These are phyloP conservation scores for Colletotrichum chrysophilum DNA, from an alignment of 2,329 filamentous ascomycete species.

Conservation along the genomic window DNA sequence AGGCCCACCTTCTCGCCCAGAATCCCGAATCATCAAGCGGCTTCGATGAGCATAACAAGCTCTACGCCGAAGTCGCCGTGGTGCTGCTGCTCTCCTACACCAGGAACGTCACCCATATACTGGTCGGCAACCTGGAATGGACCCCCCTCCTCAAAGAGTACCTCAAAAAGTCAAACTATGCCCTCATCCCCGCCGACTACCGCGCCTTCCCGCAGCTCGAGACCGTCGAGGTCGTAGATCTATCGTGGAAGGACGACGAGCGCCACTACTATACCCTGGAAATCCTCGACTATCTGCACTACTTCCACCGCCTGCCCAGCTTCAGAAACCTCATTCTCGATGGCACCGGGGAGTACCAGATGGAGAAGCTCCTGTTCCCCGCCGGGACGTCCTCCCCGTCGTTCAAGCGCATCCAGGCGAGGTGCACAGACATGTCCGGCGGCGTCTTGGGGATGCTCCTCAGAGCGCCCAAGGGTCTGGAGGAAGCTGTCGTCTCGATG, in stretches of 20 bases:
- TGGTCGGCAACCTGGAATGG: neutral
- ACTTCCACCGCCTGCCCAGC: conserved; percentile 15
- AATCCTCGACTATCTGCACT: neutral
- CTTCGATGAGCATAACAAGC: neutral
- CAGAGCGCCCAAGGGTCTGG: conserved; percentile 8
- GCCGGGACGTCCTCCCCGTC: neutral
- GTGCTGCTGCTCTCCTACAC: neutral
- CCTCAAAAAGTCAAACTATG: conserved; percentile 9
- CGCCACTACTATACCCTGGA: neutral
- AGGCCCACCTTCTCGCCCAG: neutral
- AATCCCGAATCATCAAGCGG: neutral
- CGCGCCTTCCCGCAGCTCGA: neutral
- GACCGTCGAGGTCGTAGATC: neutral
- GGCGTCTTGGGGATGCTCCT: conserved; percentile 14
- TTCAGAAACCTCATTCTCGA: conserved; percentile 7
- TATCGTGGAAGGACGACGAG: neutral
- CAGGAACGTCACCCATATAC: neutral
- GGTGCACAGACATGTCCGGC: neutral
- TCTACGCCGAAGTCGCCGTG: neutral
- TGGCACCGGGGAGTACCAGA: conserved; percentile 8
- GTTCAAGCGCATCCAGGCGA: conserved; percentile 9
- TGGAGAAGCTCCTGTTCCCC: neutral
- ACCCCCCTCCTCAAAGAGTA: neutral
- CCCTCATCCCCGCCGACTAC: neutral
- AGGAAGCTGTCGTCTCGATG: neutral